Base-by-base conservation (phyloP, 352 stramenopile species). In the Globisporangium viniferum region DNA sequence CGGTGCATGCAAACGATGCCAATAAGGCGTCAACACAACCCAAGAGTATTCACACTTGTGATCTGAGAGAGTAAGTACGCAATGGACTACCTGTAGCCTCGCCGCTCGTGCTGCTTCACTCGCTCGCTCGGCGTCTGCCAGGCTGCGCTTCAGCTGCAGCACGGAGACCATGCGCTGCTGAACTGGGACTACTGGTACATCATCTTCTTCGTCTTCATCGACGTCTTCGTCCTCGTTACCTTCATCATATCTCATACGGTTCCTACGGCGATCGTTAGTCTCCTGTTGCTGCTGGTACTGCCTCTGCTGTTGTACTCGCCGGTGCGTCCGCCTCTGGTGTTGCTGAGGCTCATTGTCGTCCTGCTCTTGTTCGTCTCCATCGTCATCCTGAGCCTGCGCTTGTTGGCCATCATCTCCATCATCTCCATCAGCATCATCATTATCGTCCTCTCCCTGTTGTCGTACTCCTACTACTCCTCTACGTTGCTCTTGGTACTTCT, bases 41-140 rank as follows among this genome's bases (percentile, higher is more conserved):
- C 5, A 9, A 57, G 5, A n/a, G 51, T 20, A 27, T 57, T 8
- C 22, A n/a, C 24, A 57, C 22, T 35, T 35, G 12, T 0, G 41
- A 49, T 49, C 15, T 8, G 20, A 36, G 20, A 36, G 10, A 29
- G 24, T 20, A 5, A 27, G 10, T 22, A 9, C 41, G 41, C 5
- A 58, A n/a, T 33, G 18, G 18, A 54, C 9, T 39, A 89, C 77
- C 73, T 84, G 72, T 18, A 57, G 67, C 53, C 79, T 62, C 7
- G 75, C 79, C 18, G 79, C 69, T 56, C 74, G 65, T 0, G 70
- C 77, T 53, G 73, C 77, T 56, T 76, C 63, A 35, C 66, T 84
- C 7, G 67, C 66, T 53, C 66, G 73, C 59, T 89, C 79, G 33
- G 79, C 79, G 15, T 83, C 70, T n/a, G 74, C 71, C 4, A 88